Conservation (phyloP, 345 rosid genomes). For the Linum lewisii region DNA sequence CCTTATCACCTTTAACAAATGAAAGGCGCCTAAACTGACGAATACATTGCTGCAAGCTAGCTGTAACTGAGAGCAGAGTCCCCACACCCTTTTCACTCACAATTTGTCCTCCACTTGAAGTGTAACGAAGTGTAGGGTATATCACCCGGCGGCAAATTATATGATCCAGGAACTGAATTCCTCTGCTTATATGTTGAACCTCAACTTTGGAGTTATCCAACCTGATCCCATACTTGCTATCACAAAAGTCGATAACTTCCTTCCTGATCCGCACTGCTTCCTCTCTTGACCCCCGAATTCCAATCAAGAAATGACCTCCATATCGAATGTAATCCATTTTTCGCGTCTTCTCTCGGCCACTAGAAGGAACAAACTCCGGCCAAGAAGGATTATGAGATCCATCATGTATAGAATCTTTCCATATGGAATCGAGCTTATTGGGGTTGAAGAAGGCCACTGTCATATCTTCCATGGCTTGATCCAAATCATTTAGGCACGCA, state of each 20-base stretch:
- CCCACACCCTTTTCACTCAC: constrained; percentile 86
- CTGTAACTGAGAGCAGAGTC: constrained; percentile 88
- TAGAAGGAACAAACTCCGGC: constrained; percentile 96
- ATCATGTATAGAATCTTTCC: constrained; percentile 76
- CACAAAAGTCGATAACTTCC: constrained; percentile 67
- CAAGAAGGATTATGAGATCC: constrained; percentile 94
- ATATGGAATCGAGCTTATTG: constrained; percentile 67
- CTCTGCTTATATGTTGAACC: constrained; percentile 78
- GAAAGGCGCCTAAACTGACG: constrained; percentile 63
- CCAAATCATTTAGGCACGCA: constrained; percentile 75
- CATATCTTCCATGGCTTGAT: constrained; percentile 66
- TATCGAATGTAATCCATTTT: constrained; percentile 88
- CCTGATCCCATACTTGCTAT: constrained; percentile 42
- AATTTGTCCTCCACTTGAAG: constrained; percentile 69
- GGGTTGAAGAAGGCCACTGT: constrained; percentile 64
- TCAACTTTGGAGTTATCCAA: constrained; percentile 68
- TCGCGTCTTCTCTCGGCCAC: constrained; percentile 84
- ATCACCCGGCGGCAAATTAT: constrained; percentile 70
- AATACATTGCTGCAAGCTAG: constrained; percentile 78
- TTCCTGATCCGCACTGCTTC: constrained; percentile 57
- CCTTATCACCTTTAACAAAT: constrained; percentile 87
- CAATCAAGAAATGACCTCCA: constrained; percentile 84
- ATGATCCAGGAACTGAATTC: constrained; percentile 90
- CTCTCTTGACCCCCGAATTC: constrained; percentile 89
- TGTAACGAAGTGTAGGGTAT: constrained; percentile 78